Evolutionary conservation across 148 eudicot species (phyloP).

Genomic region (Gaultheria prostrata): DNA sequence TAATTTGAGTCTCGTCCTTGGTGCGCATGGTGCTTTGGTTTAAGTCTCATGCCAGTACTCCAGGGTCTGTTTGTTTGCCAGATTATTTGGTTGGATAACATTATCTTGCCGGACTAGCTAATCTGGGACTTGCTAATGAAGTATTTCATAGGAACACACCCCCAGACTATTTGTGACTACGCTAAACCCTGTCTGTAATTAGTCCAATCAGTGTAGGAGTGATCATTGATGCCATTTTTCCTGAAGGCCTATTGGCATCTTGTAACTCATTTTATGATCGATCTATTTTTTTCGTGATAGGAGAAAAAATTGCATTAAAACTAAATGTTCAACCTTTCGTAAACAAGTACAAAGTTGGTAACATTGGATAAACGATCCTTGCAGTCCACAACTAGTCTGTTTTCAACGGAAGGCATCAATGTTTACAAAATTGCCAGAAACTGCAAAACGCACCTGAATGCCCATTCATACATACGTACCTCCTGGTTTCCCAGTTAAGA

Average conservation of each 20-base stretch:
- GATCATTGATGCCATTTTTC: not conserved
- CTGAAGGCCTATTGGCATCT: not conserved
- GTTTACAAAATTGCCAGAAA: not conserved
- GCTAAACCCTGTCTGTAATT: not conserved
- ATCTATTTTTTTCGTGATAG: not conserved
- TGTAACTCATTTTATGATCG: not conserved
- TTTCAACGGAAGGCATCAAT: not conserved
- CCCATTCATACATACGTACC: not conserved
- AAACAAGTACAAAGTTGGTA: not conserved
- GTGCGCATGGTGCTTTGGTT: not conserved
- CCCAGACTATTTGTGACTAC: not conserved
- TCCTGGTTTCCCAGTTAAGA: not conserved
- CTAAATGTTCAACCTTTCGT: not conserved
- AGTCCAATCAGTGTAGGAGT: not conserved
- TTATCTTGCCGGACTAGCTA: not conserved
- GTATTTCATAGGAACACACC: not conserved
- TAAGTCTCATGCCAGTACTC: not conserved
- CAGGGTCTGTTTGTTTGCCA: not conserved
- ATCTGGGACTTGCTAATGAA: not conserved
- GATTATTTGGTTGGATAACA: not conserved
- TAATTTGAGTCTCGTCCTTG: not conserved
- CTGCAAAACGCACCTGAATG: not conserved
- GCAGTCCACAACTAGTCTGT: not conserved
- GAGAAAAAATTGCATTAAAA: not conserved
- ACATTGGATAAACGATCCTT: not conserved